phyloP scores from a whole-genome alignment of 805 yeast genomes.

The Sugiyamaella marilandica region DNA sequence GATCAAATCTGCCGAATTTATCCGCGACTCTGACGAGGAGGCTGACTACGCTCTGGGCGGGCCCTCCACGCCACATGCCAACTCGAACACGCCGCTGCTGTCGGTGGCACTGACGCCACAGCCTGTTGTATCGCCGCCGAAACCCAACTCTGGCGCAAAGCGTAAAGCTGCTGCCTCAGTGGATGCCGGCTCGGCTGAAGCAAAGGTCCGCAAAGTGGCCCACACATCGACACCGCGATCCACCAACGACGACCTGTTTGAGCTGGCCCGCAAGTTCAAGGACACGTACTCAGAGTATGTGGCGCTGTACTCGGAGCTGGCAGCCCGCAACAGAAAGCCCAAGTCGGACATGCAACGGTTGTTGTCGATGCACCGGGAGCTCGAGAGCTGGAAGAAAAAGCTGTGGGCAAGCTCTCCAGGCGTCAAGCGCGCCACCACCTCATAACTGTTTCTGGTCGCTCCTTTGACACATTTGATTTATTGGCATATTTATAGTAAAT shows the following conservation, averaged over 20 bases:
- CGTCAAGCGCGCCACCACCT: conserved; percentile 4
- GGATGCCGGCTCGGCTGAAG: background rate
- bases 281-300: conserved; percentile 47
- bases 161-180: conserved; percentile 9
- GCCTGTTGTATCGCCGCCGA: conserved; percentile 7
- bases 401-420: conserved; percentile 41
- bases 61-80: conserved; percentile 4
- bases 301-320: conserved; percentile 37
- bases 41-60: conserved; percentile 3
- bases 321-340: conserved; percentile 16
- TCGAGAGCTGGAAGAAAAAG: conserved; percentile 52
- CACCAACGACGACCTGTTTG: conserved; percentile 34
- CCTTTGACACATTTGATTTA: background rate
- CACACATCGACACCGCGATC: conserved; percentile 8
- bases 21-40: conserved; percentile 10
- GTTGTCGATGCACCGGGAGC: conserved; percentile 46
- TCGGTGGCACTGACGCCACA: conserved; percentile 10
- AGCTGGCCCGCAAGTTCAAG: conserved; percentile 46
- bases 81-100: conserved; percentile 6
- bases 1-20: conserved; percentile 15
- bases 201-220: conserved; percentile 5
- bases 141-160: conserved; percentile 8
- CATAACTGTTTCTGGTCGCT: no score
- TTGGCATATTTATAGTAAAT: background rate
- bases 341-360: conserved; percentile 36